Conservation (phyloP, 495 filamentous ascomycete genomes). For the Xylaria cubensis region DNA sequence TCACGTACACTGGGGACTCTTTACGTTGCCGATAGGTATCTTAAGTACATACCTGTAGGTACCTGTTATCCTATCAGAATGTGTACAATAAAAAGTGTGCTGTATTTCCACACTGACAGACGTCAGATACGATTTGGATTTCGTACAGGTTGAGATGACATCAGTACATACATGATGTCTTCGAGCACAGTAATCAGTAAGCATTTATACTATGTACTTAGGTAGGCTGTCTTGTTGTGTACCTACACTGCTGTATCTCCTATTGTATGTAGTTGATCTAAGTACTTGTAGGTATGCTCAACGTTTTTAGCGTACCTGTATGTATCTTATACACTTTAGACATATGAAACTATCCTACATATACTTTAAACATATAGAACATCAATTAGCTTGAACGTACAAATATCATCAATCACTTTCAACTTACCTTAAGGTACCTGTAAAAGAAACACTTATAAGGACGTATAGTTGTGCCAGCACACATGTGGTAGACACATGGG, state of each 20-base stretch:
- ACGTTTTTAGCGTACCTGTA: no score
- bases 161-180: not conserved
- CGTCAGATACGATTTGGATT: constrained; percentile 10
- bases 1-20: no score
- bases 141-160: not conserved
- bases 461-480: not conserved
- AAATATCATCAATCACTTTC: no score
- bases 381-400: not conserved
- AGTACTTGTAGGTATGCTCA: no score
- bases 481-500: no score
- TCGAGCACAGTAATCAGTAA: not conserved
- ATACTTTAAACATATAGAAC: no score
- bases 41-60: not conserved
- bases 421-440: no score
- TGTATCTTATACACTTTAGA: not conserved
- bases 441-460: not conserved
- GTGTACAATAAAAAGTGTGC: not conserved
- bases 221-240: not conserved
- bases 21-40: not conserved
- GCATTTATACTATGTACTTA: not conserved
- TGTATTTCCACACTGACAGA: not conserved
- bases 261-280: no score
- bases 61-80: not conserved
- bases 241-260: no score
- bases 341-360: not conserved